Conservation (phyloP, 495 filamentous ascomycete species). For the Talaromyces proteolyticus region DNA sequence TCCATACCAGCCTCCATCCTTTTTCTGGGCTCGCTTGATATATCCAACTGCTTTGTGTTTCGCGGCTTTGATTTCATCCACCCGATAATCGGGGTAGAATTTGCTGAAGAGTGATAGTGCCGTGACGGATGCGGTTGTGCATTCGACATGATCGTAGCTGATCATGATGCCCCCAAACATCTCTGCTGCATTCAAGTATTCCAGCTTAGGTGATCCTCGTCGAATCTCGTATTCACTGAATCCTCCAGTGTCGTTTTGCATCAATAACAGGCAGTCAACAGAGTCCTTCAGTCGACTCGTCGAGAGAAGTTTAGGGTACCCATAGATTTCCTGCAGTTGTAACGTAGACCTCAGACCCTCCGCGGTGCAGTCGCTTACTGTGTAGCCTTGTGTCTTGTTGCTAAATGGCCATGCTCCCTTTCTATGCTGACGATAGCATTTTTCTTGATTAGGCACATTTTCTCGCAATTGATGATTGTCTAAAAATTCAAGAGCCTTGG, state of each 20-base stretch:
- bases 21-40: constrained; percentile 73
- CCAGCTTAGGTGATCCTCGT: constrained; percentile 69
- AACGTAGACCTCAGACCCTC: constrained; percentile 87
- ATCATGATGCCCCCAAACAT: constrained; percentile 98
- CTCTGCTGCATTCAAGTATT: constrained; percentile 89
- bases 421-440: constrained; percentile 84
- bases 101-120: constrained; percentile 76
- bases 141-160: constrained; percentile 96
- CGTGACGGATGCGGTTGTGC: constrained; percentile 93
- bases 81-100: constrained; percentile 73
- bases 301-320: constrained; percentile 70
- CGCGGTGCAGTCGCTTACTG: constrained; percentile 88
- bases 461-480: constrained; percentile 89
- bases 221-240: constrained; percentile 87
- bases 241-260: constrained; percentile 85
- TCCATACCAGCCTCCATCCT: constrained; percentile 91
- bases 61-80: constrained; percentile 65
- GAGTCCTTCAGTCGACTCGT: constrained; percentile 75
- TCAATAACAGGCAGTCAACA: constrained; percentile 83
- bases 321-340: constrained; percentile 71
- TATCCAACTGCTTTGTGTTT: constrained; percentile 67
- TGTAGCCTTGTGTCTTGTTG: constrained; percentile 86
- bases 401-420: constrained; percentile 97
- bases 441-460: constrained; percentile 69
- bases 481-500: constrained; percentile 77